Evolutionary conservation across 768 basidiomycete species (phyloP), one percentile per base, ranked within the genome.

Genomic region (Porpolomopsis calyptriformis): DNA sequence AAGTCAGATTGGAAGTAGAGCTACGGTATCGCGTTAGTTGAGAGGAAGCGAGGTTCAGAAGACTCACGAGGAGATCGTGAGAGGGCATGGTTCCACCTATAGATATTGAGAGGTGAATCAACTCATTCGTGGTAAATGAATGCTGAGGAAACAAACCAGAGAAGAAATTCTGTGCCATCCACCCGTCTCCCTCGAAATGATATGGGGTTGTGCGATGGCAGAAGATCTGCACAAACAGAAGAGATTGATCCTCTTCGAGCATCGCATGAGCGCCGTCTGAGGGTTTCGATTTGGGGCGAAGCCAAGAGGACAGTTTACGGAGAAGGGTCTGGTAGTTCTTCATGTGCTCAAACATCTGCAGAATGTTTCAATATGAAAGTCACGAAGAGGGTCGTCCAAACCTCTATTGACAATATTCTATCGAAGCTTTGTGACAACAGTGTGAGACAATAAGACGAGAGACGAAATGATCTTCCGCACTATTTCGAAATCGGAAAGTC

Each of bases 121-220:
- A 72, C 47, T 35, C 23, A 47, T 6, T 39, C 40, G 18, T 39
- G 31, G 36, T 24, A 39, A 36, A 26, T 22, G 26, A 23, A 18
- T 24, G 26, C 7, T 24, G 2, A 56, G 29, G 20, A 47, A 70
- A 73, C 29, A 31, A 31, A 31, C 29, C 79, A 7, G 78, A 76
- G 58, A 84, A 83, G 64, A 85, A 84, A 29, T 74, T 79, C 60
- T 79, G 65, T 4, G 79, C 73, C 82, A 85, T 85, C 82, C 82
- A 84, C 4, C 80, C 79, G 48, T 82, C 81, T 44, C 66, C 69
- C 44, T 79, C 73, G 49, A 83, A 85, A 52, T 84, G 79, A 54
- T 85, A 84, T 5, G 82, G 78, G 0, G 66, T 77, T 3, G 67
- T 69, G 35, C 59, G 58, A 57, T 84, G 81, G 53, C 80, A 82